Percentiles rank a stretch among this genome's conserved stretches.
phyloP scores from a whole-genome alignment of 345 rosid species.

The Boechera retrofracta region DNA sequence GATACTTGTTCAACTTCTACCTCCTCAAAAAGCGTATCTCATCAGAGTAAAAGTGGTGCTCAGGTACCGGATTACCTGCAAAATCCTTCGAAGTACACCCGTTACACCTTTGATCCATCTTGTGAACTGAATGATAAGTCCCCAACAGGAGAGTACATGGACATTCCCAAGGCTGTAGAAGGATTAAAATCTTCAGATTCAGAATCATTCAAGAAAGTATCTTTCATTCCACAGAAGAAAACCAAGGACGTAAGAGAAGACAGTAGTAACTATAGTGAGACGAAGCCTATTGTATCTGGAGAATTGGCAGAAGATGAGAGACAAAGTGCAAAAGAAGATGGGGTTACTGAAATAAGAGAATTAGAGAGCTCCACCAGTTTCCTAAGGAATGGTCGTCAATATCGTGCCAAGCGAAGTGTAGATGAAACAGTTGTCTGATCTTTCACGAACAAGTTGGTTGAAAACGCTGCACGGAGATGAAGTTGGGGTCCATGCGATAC shows the following conservation, averaged over 20 bases:
- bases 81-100: slow-evolving; percentile 65
- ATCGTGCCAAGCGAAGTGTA: slow-evolving; percentile 49
- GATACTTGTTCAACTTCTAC: slow-evolving; percentile 38
- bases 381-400: slow-evolving; percentile 50
- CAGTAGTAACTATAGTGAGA: slow-evolving; percentile 30
- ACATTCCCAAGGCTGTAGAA: slow-evolving; percentile 44
- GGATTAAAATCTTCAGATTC: slow-evolving; percentile 40
- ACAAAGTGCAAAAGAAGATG: slow-evolving; percentile 43
- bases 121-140: slow-evolving; percentile 50
- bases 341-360: slow-evolving; percentile 31
- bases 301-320: slow-evolving; percentile 44
- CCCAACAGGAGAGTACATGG: slow-evolving; percentile 48
- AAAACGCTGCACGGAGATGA: not conserved
- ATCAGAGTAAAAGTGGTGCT: slow-evolving; percentile 31
- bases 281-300: slow-evolving; percentile 51
- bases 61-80: slow-evolving; percentile 64
- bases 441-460: slow-evolving; percentile 8
- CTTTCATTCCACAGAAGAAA: slow-evolving; percentile 63
- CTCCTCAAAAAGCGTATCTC: slow-evolving; percentile 37
- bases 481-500: slow-evolving; percentile 5
- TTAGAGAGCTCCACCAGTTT: slow-evolving; percentile 39
- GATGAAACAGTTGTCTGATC: slow-evolving; percentile 52
- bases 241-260: slow-evolving; percentile 30
- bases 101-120: slow-evolving; percentile 58
- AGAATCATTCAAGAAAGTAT: slow-evolving; percentile 44